Evolutionary conservation across 164 flowering plant species (phyloP), one percentile per base, ranked within the genome.

Genomic region (Protea cynaroides): DNA sequence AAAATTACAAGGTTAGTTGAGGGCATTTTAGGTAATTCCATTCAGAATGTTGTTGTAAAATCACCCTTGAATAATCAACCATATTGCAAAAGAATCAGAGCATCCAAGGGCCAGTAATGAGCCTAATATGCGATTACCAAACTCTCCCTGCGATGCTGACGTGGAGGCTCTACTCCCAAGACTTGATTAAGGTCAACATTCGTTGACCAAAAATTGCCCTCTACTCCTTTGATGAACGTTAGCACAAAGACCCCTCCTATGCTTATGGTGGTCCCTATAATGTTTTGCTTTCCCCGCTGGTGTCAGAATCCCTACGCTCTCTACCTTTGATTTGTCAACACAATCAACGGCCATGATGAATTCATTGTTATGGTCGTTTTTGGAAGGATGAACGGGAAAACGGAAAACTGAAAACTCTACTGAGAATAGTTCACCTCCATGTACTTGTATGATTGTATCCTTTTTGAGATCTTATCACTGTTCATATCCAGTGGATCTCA

Each of bases 181-280:
- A 3, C 34, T 5, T 8, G 46, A 40, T 4, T 12, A 40, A 84
- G 74, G 65, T 81, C 36, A 18, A 80, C 8, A 22, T 73, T 56
- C 0, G 75, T 69, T 13, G 84, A 65, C 86, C 78, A 82, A 0
- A 81, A 12, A 8, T 79, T 68, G 54, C 84, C 23, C 44, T 71
- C 82, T 1, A 53, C 25, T 14, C 94, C 94, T 69, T 82, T 84
- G 78, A 80, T 86, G 44, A 88, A 79, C 0, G 89, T 86, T 4
- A 88, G 75, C 0, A 84, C 25, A 92, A 90, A 83, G 17, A 90
- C 94, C 3, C 94, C 96, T 44, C 83, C 67, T 14, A 90, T 63
- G 12, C 94, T 77, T 15, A 83, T 22, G 46, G 76, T 3, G 7
- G 90, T 86, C 9, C 96, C 96, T 21, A 75, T 0, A 23, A 83